These are phyloP conservation scores for Tylopilus orsonianus DNA, from an alignment of 1,284 basidiomycete genomes.

Conservation along the genomic window DNA sequence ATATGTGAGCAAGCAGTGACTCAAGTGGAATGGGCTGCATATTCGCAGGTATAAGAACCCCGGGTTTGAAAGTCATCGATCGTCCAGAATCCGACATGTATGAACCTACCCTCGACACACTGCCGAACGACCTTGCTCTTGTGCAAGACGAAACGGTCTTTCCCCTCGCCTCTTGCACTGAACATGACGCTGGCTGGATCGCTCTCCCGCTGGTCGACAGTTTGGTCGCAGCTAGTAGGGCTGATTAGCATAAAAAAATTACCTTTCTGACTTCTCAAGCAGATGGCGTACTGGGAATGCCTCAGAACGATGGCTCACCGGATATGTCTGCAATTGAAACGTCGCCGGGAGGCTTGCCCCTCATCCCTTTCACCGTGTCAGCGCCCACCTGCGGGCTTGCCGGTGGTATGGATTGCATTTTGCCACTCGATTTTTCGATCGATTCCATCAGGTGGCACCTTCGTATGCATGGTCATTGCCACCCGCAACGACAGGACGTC, in stretches of 20 bases:
- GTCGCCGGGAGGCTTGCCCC: not conserved
- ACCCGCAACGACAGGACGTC: conserved; percentile 4
- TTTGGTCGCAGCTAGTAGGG: not conserved
- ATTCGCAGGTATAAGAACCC: conserved; percentile 7
- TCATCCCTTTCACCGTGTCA: not conserved
- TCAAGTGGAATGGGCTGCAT: not conserved
- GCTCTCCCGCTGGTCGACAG: not conserved
- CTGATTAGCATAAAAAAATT: not conserved
- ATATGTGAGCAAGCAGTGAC: not conserved
- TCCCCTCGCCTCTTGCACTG: too few species aligned
- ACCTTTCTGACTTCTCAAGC: not conserved
- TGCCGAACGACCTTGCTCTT: too few species aligned
- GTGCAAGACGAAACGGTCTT: too few species aligned
- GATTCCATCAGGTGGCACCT: conserved; percentile 13
- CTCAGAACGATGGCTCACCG: not conserved
- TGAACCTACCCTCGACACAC: not conserved
- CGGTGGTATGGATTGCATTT: conserved; percentile 3
- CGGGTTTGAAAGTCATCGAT: not conserved
- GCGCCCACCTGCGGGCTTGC: conserved; percentile 2
- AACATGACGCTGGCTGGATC: too few species aligned
- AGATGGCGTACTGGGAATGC: not conserved
- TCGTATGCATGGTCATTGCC: conserved; percentile 7
- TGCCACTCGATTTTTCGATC: conserved; percentile 6
- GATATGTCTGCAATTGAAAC: not conserved
- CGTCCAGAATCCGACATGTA: conserved; percentile 3